Base-by-base conservation (phyloP, 345 rosid genomes). In the Hypericum perforatum region DNA sequence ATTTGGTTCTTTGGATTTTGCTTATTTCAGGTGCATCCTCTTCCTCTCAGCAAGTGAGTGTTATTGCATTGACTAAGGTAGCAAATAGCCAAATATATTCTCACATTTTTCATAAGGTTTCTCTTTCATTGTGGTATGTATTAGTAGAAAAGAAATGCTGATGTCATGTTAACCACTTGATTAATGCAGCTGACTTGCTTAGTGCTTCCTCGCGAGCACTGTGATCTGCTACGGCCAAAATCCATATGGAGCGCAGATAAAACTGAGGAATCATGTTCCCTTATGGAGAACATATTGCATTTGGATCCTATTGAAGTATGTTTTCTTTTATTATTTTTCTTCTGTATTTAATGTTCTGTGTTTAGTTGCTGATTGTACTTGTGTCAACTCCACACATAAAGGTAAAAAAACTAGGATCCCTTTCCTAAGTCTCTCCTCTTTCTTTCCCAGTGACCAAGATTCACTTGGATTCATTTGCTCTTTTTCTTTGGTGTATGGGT, bases 161-260 rank as follows among this genome's bases (percentile, higher is more conserved):
- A 36, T 50, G 43, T 13, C 44, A 39, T 55, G 9, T 39, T 45
- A n/a, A 52, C 39, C 12, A 22, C 32, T 49, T 3, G 66, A 41
- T 55, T 52, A 37, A 32, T 6, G 63, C 85, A 88, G 97, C 81
- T 92, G 56, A 70, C 79, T 61, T 92, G 98, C 63, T 66, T 92
- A 63, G 77, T 83, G 66, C 76, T 92, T 60, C 89, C 91, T 14
- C 77, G 71, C 48, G 76, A 78, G 15, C 77, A 83, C 49, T 74
- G 81, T 57, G 6, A 39, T 80, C 65, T 82, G 69, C 85, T 92
- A 57, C 69, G 65, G 64, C 76, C 97, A 9, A 80, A 72, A 45
- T 92, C 98, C 5, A 88, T 92, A 60, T 92, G 98, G 98, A 91
- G 76, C 52, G 75, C 94, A 0, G 95, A 88, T 72, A 69, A 69